A percentile compares a stretch with the other conserved stretches of the same genome.
Conservation (phyloP, 345 rosid genomes). For the Bruguiera gymnorhiza region DNA sequence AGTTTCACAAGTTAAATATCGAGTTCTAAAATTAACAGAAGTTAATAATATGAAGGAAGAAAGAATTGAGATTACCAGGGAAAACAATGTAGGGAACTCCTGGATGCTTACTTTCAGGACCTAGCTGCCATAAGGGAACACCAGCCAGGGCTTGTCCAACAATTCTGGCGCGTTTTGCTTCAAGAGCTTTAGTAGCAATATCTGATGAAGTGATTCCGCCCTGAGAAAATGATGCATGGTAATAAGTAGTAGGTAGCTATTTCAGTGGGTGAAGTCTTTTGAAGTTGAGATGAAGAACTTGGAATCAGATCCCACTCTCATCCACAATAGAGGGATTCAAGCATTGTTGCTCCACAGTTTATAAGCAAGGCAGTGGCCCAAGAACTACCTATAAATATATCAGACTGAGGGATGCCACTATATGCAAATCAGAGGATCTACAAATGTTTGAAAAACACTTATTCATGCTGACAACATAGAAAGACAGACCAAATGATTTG, state of each 20-base stretch:
- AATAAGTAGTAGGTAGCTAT: not conserved
- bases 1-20: not conserved
- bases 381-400: too few relatives aligned
- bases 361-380: not conserved
- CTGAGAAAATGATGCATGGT: conserved; percentile 33
- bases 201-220: conserved; percentile 99
- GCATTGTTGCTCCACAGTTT: not conserved
- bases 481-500: too few relatives aligned
- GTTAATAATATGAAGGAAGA: not conserved
- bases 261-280: not conserved
- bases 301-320: not conserved
- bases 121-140: conserved; percentile 93
- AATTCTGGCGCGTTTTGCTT: conserved; percentile 80
- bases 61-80: conserved; percentile 56
- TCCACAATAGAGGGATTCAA: not conserved
- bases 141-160: conserved; percentile 96
- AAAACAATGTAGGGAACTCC: conserved; percentile 96
- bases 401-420: too few relatives aligned
- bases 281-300: not conserved
- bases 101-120: conserved; percentile 96
- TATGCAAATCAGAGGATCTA: too few relatives aligned
- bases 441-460: too few relatives aligned
- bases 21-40: not conserved
- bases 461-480: too few relatives aligned
- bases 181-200: conserved; percentile 93